These are phyloP conservation scores for Eucalyptus curtisii DNA, from an alignment of 345 rosid species.

Conservation along the genomic window DNA sequence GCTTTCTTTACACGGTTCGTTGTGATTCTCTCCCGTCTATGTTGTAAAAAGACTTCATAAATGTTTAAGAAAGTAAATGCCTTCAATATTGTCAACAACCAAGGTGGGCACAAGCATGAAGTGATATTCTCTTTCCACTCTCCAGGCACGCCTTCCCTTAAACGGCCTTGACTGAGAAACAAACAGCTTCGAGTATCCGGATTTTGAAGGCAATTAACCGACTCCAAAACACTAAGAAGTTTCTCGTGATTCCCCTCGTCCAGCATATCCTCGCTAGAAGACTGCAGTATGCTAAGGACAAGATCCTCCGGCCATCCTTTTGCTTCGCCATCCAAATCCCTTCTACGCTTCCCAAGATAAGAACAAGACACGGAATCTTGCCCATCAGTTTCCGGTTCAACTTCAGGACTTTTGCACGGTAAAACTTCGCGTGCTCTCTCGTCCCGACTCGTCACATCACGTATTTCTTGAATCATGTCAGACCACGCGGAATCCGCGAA, in stretches of 20 bases:
- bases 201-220: slow-evolving; percentile 50
- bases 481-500: slow-evolving; percentile 55
- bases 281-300: slow-evolving; percentile 31
- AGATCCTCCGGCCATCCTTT: slow-evolving; percentile 22
- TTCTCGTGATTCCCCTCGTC: slow-evolving; percentile 38
- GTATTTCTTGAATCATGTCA: slow-evolving; percentile 39
- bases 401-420: not conserved
- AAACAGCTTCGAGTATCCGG: slow-evolving; percentile 36
- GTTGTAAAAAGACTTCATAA: slow-evolving; percentile 30
- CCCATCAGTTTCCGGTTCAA: not conserved
- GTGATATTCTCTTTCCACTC: not conserved
- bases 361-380: not conserved
- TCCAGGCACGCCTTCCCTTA: not conserved
- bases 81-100: slow-evolving; percentile 64
- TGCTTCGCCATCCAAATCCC: slow-evolving; percentile 5
- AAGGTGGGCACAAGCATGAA: slow-evolving; percentile 56
- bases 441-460: slow-evolving; percentile 1
- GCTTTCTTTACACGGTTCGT: slow-evolving; percentile 29
- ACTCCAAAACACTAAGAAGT: slow-evolving; percentile 53
- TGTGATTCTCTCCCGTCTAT: slow-evolving; percentile 21
- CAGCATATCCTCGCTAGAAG: slow-evolving; percentile 21
- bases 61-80: slow-evolving; percentile 57
- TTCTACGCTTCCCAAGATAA: slow-evolving; percentile 28
- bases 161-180: slow-evolving; percentile 16
- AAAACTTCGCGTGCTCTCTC: not conserved